Evolutionary conservation across 106 monocot genomes (phyloP).

Genomic region (Vanilla planifolia): DNA sequence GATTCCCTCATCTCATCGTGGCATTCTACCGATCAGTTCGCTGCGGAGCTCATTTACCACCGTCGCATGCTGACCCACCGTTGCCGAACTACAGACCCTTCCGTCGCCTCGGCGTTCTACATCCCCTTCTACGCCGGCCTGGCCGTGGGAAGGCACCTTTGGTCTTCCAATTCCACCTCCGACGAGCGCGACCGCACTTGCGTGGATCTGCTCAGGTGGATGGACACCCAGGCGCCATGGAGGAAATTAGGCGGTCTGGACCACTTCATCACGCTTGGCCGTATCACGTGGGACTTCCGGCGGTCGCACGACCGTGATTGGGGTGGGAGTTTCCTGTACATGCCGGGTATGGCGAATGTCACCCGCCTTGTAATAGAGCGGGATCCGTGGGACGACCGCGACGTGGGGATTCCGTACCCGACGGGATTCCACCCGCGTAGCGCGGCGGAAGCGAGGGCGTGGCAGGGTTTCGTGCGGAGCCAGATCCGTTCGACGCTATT

Average conservation of each 20-base stretch:
- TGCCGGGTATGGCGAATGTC: constrained; percentile 73
- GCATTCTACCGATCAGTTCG: constrained; percentile 89
- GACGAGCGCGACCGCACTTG: constrained; percentile 21
- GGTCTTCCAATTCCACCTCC: constrained; percentile 34
- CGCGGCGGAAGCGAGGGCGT: constrained; percentile 28
- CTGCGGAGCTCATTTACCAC: constrained; percentile 72
- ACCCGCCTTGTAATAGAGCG: constrained; percentile 82
- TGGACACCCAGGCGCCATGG: constrained; percentile 12
- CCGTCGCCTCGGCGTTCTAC: constrained; percentile 66
- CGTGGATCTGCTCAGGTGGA: constrained; percentile 14
- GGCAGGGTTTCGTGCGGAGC: constrained; percentile 58
- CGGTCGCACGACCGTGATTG: constrained; percentile 43
- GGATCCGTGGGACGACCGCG: constrained; percentile 61
- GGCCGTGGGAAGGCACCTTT: constrained; percentile 63
- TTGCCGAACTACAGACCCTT: constrained; percentile 54
- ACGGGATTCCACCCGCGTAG: constrained; percentile 84
- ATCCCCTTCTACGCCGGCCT: constrained; percentile 93
- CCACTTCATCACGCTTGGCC: constrained; percentile 25
- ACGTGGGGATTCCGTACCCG: constrained; percentile 88
- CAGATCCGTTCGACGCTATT: constrained; percentile 38
- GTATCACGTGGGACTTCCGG: constrained; percentile 36
- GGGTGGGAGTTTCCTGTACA: constrained; percentile 70
- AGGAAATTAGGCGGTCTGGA: constrained; percentile 13
- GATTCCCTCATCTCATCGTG: constrained; percentile 35
- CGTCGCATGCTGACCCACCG: constrained; percentile 53